A percentile compares a stretch with the other conserved stretches of the same genome.
Evolutionary conservation across 2,329 filamentous ascomycete genomes (phyloP).

Genomic region (Neurospora sp.): DNA sequence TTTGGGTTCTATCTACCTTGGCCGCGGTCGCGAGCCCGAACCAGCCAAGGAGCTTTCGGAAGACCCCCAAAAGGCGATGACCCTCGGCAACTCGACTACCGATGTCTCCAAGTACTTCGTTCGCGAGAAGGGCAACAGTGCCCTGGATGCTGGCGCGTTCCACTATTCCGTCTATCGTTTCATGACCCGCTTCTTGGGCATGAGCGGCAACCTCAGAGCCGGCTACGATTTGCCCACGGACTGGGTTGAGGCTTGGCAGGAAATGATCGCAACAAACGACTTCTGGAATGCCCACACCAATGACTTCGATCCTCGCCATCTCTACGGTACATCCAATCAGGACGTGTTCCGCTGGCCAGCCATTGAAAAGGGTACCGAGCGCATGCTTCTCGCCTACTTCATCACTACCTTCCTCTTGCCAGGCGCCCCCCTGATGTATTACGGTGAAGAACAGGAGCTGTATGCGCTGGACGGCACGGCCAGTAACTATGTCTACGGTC

Average conservation of each 20-base stretch:
- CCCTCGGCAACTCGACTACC: constrained; percentile 26
- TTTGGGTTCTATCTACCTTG: constrained; percentile 51
- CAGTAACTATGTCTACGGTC: constrained; percentile 52
- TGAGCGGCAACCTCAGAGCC: constrained; percentile 45
- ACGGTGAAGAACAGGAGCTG: constrained; percentile 54
- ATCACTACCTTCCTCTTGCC: constrained; percentile 49
- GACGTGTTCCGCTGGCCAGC: constrained; percentile 56
- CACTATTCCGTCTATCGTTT: constrained; percentile 55
- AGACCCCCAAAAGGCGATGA: constrained; percentile 37
- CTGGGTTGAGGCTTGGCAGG: constrained; percentile 40
- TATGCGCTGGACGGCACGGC: constrained; percentile 53
- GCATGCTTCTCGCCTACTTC: constrained; percentile 46
- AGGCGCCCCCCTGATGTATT: constrained; percentile 48
- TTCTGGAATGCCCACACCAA: constrained; percentile 18
- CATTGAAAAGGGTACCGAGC: constrained; percentile 43
- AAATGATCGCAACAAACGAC: constrained; percentile 42
- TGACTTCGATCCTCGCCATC: constrained; percentile 49
- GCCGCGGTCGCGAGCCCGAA: constrained; percentile 41
- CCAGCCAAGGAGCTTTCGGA: constrained; percentile 22
- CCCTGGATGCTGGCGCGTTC: constrained; percentile 50
- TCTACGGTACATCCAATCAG: constrained; percentile 54
- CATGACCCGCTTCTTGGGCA: constrained; percentile 50
- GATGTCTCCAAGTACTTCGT: constrained; percentile 33
- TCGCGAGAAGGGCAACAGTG: constrained; percentile 39
- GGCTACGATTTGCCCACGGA: constrained; percentile 43